A percentile compares a stretch with the other conserved stretches of the same genome.
Evolutionary conservation across 164 flowering plant species (phyloP).

Genomic region (Tetracentron sinense): DNA sequence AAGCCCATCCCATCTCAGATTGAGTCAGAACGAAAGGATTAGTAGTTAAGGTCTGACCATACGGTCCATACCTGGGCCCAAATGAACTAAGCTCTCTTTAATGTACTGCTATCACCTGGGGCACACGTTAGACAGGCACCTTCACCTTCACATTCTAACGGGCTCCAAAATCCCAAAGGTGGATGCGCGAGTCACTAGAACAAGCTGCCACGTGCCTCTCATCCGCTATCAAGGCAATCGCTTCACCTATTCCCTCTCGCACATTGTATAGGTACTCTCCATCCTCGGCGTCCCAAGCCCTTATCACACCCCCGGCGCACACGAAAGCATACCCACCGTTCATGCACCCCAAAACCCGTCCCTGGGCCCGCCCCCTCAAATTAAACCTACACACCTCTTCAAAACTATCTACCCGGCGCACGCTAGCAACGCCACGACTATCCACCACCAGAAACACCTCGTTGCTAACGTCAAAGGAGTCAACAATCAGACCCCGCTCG

Average conservation of each 20-base stretch:
- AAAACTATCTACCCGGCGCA: conserved; percentile 41
- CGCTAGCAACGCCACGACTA: conserved; percentile 40
- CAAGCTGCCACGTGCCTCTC: conserved; percentile 63
- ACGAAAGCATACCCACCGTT: conserved; percentile 57
- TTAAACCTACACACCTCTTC: conserved; percentile 55
- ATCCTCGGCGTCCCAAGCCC: conserved; percentile 53
- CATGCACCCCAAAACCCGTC: conserved; percentile 51
- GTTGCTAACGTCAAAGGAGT: conserved; percentile 39
- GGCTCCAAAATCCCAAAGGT: conserved; percentile 82
- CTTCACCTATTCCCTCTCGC: conserved; percentile 45
- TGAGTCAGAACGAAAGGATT: too few relatives aligned
- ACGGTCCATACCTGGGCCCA: too few relatives aligned
- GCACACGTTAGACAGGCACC: background rate
- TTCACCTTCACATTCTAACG: too few relatives aligned
- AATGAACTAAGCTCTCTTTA: too few relatives aligned
- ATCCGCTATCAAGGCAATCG: conserved; percentile 41
- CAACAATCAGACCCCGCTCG: conserved; percentile 36
- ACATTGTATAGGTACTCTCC: conserved; percentile 39
- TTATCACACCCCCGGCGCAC: conserved; percentile 42
- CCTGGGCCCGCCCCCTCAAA: conserved; percentile 22
- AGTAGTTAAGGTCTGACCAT: too few relatives aligned
- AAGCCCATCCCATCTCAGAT: too few relatives aligned
- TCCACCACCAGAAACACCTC: conserved; percentile 43
- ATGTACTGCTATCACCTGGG: too few relatives aligned
- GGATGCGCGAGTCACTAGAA: conserved; percentile 36